These are phyloP conservation scores for Leishmania guyanensis DNA, from an alignment of 208 protist species.

Conservation along the genomic window DNA sequence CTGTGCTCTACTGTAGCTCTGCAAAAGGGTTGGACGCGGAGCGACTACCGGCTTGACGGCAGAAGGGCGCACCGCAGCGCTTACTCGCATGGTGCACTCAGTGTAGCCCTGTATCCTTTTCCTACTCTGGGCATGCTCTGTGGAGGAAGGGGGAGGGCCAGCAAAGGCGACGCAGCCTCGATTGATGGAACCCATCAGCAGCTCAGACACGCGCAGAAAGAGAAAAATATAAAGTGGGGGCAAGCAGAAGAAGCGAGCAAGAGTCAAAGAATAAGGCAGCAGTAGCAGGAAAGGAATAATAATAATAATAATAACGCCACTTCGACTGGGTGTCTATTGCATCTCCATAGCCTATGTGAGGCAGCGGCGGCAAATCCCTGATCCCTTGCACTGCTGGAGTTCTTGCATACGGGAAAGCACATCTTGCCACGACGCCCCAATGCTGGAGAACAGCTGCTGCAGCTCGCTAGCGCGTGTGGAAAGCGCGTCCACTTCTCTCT, in stretches of 20 bases:
- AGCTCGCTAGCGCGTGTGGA: slow-evolving; percentile 33
- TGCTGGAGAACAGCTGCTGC: slow-evolving; percentile 21
- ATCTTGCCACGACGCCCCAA: slow-evolving; percentile 16
- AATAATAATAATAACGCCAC: neutral
- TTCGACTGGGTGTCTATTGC: neutral
- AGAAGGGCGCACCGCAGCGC: neutral
- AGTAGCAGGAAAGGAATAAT: neutral
- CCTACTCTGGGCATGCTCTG: neutral
- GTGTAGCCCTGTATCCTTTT: neutral
- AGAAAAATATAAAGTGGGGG: neutral
- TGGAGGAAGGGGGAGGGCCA: neutral
- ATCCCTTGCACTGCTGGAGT: slow-evolving; percentile 25
- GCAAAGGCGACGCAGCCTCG: neutral
- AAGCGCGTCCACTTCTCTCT: slow-evolving; percentile 67
- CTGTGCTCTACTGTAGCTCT: neutral
- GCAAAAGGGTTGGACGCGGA: neutral
- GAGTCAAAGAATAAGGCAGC: neutral
- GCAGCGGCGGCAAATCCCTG: slow-evolving; percentile 13
- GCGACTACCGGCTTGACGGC: neutral
- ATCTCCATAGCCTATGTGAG: neutral
- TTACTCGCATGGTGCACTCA: neutral
- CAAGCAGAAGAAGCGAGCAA: neutral
- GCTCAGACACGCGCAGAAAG: neutral
- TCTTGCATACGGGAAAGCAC: neutral
- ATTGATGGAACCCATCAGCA: neutral